A percentile compares a stretch with the other conserved stretches of the same genome.
Evolutionary conservation across 805 yeast species (phyloP).

Genomic region (Sungouiella blattae): DNA sequence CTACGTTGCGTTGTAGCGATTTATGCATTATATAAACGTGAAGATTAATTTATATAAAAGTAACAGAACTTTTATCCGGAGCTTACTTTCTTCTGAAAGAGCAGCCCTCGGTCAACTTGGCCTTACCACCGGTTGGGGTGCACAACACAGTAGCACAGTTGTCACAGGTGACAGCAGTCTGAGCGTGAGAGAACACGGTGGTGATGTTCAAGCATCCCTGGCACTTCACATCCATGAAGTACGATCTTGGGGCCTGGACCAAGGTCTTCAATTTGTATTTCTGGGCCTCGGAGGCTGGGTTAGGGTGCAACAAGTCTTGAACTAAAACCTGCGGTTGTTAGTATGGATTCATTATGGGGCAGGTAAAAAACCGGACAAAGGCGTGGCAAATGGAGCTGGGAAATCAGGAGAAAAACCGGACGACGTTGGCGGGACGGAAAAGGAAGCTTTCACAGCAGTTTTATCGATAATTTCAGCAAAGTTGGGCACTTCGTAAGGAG

Average conservation of each 20-base stretch:
- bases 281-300: conserved; percentile 35
- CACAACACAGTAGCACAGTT: conserved; percentile 38
- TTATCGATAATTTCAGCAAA: no score
- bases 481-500: no score
- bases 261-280: conserved; percentile 37
- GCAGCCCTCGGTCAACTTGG: conserved; percentile 41
- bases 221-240: conserved; percentile 42
- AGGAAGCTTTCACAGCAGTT: no score
- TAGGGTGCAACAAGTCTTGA: conserved; percentile 42
- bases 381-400: no score
- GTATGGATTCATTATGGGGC: no score
- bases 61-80: not conserved
- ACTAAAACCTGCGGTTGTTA: conserved; percentile 33
- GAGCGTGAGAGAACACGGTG: conserved; percentile 42
- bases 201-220: conserved; percentile 41
- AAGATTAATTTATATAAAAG: conserved; percentile 4
- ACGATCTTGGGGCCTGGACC: conserved; percentile 41
- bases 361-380: no score
- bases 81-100: conserved; percentile 40
- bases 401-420: no score
- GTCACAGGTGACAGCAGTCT: conserved; percentile 42
- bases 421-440: no score
- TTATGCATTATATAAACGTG: conserved; percentile 5
- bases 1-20: no score
- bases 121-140: conserved; percentile 43